Conservation (phyloP, 768 basidiomycete species). For the Leucocoprinus birnbaumii region DNA sequence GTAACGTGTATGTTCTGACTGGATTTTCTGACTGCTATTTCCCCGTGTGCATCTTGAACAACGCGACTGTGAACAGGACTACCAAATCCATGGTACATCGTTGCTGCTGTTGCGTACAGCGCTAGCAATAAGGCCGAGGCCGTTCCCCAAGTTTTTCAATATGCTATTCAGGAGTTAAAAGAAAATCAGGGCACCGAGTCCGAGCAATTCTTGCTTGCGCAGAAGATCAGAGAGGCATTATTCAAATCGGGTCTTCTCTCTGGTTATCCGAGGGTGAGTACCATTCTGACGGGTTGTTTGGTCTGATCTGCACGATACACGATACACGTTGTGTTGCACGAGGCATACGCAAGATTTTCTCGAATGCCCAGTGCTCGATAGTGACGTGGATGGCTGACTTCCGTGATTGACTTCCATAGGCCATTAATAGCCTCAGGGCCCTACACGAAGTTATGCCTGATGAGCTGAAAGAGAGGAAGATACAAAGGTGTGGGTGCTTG, state of each 20-base stretch:
- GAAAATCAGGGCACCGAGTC: constrained; percentile 14
- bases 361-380: no score
- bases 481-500: constrained; percentile 36
- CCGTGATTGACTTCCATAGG: constrained; percentile 24
- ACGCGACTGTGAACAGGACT: constrained; percentile 16
- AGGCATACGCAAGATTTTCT: no score
- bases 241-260: constrained; percentile 58
- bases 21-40: no score
- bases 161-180: constrained; percentile 44
- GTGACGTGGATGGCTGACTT: not conserved
- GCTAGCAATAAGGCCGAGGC: constrained; percentile 59
- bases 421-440: constrained; percentile 54
- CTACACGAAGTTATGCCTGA: constrained; percentile 52
- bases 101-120: constrained; percentile 54
- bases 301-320: no score
- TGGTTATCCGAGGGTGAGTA: constrained; percentile 55
- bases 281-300: no score
- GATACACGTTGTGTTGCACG: no score
- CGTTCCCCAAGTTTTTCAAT: constrained; percentile 51
- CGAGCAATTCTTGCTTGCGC: constrained; percentile 32
- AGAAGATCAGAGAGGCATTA: constrained; percentile 58
- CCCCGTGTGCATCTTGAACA: no score
- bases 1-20: not conserved
- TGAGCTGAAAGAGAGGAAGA: constrained; percentile 43
- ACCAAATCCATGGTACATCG: constrained; percentile 56